Evolutionary conservation across 139 green algal species (phyloP).

Genomic region (Chlorella ohadii): DNA sequence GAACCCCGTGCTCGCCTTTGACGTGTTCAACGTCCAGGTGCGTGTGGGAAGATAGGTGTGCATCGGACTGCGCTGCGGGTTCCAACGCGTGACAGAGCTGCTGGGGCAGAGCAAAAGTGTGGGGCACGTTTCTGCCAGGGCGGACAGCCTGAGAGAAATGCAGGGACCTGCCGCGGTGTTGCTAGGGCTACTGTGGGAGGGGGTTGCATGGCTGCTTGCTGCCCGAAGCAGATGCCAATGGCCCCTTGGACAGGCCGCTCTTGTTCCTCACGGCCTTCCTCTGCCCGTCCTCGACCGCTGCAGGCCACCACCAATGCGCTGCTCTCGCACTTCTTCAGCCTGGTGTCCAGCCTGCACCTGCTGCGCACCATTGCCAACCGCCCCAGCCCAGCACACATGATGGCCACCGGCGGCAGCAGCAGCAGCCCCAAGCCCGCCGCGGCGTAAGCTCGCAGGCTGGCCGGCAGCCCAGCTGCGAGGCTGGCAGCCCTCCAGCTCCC

Average conservation of each 20-base stretch:
- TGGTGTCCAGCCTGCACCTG: constrained; percentile 85
- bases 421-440: background rate
- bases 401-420: background rate
- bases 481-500: too few species aligned
- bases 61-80: background rate
- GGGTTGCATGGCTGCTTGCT: too few species aligned
- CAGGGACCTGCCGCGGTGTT: too few species aligned
- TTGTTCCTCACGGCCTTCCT: background rate
- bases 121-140: too few species aligned
- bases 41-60: background rate
- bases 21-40: constrained; percentile 98
- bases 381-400: constrained; percentile 26
- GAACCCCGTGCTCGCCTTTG: constrained; percentile 97
- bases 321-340: constrained; percentile 90
- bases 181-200: too few species aligned
- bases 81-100: background rate
- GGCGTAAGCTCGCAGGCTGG: too few species aligned
- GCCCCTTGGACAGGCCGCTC: too few species aligned
- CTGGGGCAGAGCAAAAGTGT: too few species aligned
- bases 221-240: too few species aligned
- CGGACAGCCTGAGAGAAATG: too few species aligned
- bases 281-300: background rate
- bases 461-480: too few species aligned
- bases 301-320: constrained; percentile 94
- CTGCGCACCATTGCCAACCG: constrained; percentile 63